A percentile compares a stretch with the other conserved stretches of the same genome.
Evolutionary conservation across 2,329 filamentous ascomycete species (phyloP).

Genomic region (Lasiodiplodia citricola): DNA sequence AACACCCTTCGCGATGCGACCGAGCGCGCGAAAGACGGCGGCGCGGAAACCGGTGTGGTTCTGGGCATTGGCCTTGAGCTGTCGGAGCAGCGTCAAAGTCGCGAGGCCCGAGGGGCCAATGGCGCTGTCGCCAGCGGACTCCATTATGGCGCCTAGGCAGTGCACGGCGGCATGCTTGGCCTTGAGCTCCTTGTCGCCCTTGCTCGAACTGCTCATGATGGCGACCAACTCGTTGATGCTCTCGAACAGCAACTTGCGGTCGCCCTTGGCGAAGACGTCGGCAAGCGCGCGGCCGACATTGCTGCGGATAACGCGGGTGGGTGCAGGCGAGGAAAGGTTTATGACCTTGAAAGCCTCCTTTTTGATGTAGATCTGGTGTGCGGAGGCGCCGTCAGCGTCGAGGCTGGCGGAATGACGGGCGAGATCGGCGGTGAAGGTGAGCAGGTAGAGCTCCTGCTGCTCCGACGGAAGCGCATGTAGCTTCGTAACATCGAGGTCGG

Average conservation of each 20-base stretch:
- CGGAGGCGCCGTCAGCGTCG: slow-evolving; percentile 77
- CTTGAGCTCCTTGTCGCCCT: slow-evolving; percentile 77
- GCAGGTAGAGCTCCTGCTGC: slow-evolving; percentile 92
- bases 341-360: slow-evolving; percentile 94
- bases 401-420: slow-evolving; percentile 79
- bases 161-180: slow-evolving; percentile 86
- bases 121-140: slow-evolving; percentile 90
- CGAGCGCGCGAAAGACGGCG: slow-evolving; percentile 75
- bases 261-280: slow-evolving; percentile 81
- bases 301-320: slow-evolving; percentile 87
- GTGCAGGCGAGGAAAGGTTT: slow-evolving; percentile 77
- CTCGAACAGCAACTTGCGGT: slow-evolving; percentile 91
- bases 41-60: slow-evolving; percentile 83
- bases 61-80: slow-evolving; percentile 74
- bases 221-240: slow-evolving; percentile 86
- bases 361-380: slow-evolving; percentile 90
- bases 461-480: slow-evolving; percentile 87
- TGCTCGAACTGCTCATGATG: slow-evolving; percentile 71
- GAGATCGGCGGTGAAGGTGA: slow-evolving; percentile 85
- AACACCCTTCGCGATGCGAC: slow-evolving; percentile 78
- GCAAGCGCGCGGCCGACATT: slow-evolving; percentile 85
- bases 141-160: slow-evolving; percentile 88
- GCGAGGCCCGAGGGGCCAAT: slow-evolving; percentile 80
- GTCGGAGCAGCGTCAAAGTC: slow-evolving; percentile 73
- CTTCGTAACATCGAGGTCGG: slow-evolving; percentile 88